Conservation (phyloP, 768 basidiomycete species). For the Rhizopogon sp. region DNA sequence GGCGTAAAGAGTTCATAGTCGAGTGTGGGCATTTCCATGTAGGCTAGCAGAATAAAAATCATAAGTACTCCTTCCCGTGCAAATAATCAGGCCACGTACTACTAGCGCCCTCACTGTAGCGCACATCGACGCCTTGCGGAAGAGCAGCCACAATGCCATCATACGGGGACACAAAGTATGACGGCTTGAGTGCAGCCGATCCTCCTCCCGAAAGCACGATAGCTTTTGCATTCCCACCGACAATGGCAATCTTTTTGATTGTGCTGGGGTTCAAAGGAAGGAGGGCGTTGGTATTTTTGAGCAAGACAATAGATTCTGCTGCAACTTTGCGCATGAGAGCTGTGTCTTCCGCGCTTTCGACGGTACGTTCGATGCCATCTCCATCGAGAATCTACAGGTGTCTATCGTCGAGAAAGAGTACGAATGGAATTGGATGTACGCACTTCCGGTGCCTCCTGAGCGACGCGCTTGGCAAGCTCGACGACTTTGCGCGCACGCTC, state of each 20-base stretch:
- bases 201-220: constrained; percentile 73
- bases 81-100: constrained; percentile 33
- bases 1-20: constrained; percentile 61
- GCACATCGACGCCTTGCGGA: constrained; percentile 43
- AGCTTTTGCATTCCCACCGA: constrained; percentile 64
- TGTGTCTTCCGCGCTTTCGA: constrained; percentile 58
- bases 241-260: constrained; percentile 67
- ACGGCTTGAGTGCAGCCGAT: constrained; percentile 63
- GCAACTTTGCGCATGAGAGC: constrained; percentile 64
- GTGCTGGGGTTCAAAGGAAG: constrained; percentile 30
- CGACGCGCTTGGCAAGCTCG: constrained; percentile 65
- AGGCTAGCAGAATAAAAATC: constrained; percentile 36
- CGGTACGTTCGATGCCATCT: constrained; percentile 60
- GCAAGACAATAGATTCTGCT: constrained; percentile 63
- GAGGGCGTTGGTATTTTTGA: constrained; percentile 60
- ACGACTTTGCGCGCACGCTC: constrained; percentile 63
- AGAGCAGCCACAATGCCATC: constrained; percentile 67
- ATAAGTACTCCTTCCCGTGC: neutral
- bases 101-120: constrained; percentile 65
- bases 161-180: constrained; percentile 73
- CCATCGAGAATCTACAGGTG: constrained; percentile 56
- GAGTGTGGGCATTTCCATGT: constrained; percentile 59
- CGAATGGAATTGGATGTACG: neutral
- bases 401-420: neutral
- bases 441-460: constrained; percentile 62